phyloP scores from a whole-genome alignment of 768 basidiomycete genomes.

The Lactifluus volemus region DNA sequence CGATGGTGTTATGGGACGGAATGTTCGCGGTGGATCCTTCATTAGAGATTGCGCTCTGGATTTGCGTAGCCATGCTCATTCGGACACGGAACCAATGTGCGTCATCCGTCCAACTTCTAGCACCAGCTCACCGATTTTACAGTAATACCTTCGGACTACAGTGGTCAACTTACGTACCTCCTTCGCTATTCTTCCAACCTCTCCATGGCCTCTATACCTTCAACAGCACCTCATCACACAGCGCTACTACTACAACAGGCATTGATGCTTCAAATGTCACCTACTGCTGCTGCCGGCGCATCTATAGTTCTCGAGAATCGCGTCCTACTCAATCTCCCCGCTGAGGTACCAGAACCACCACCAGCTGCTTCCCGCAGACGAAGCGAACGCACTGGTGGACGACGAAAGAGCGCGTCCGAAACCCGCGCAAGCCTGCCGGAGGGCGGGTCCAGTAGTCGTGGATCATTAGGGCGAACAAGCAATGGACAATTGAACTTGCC shows the following conservation, averaged over 20 bases:
- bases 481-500: conserved; percentile 45
- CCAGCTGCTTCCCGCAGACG: conserved; percentile 30
- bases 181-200: conserved; percentile 74
- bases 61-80: conserved; percentile 92
- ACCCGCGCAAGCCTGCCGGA: not conserved
- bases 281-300: conserved; percentile 67
- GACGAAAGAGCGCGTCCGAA: conserved; percentile 24
- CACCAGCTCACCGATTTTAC: conserved; percentile 13
- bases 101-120: conserved; percentile 24
- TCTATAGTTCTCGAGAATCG: conserved; percentile 76
- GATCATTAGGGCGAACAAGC: conserved; percentile 21
- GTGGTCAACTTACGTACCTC: conserved; percentile 70
- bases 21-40: conserved; percentile 82
- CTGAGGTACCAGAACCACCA: conserved; percentile 49
- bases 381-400: conserved; percentile 27
- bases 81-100: conserved; percentile 83
- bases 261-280: conserved; percentile 62
- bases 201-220: conserved; percentile 27
- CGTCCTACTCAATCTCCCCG: conserved; percentile 62
- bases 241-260: conserved; percentile 79
- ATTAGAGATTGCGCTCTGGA: conserved; percentile 71
- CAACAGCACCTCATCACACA: conserved; percentile 42
- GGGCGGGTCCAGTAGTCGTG: conserved; percentile 3
- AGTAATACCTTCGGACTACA: conserved; percentile 89
- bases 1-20: conserved; percentile 93